phyloP scores from a whole-genome alignment of 169 alveolate species.

The Cyclospora cayetanensis region DNA sequence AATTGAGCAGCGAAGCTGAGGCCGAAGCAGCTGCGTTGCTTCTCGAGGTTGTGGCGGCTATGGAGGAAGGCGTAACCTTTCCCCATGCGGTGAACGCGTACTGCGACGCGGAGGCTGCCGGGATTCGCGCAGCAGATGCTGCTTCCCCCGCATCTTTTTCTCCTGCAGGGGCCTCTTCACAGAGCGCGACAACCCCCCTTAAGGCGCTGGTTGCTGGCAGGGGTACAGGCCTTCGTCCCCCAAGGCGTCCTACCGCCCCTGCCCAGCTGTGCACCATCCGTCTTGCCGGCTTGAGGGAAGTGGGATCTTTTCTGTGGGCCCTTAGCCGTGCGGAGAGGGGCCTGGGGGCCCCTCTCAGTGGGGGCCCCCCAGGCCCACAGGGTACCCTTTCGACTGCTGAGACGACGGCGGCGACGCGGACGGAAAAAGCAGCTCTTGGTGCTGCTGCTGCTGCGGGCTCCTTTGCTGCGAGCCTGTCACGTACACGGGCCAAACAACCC shows the following conservation, averaged over 20 bases:
- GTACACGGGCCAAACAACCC: neutral
- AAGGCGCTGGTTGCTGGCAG: neutral
- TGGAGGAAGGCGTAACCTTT: neutral
- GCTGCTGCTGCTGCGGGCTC: neutral
- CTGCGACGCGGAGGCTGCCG: neutral
- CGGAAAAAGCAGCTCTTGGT: neutral
- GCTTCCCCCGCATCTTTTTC: neutral
- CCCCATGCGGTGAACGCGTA: neutral
- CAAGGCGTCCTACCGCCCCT: neutral
- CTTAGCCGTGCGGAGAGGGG: slow-evolving; percentile 36
- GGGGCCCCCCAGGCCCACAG: neutral
- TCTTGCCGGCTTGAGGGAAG: slow-evolving; percentile 41
- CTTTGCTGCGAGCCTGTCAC: neutral
- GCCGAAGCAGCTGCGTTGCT: slow-evolving; percentile 38
- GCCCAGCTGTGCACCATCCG: neutral
- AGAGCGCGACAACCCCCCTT: neutral
- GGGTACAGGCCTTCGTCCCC: neutral
- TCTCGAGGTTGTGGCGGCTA: slow-evolving; percentile 20
- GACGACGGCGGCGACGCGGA: neutral
- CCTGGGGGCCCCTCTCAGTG: neutral
- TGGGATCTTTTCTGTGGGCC: slow-evolving; percentile 44
- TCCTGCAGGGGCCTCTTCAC: neutral
- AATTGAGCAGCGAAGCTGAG: slow-evolving; percentile 51
- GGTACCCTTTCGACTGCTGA: neutral
- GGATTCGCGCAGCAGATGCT: neutral